Base-by-base conservation (phyloP, 352 stramenopile species). In the Pythium aristosporum region DNA sequence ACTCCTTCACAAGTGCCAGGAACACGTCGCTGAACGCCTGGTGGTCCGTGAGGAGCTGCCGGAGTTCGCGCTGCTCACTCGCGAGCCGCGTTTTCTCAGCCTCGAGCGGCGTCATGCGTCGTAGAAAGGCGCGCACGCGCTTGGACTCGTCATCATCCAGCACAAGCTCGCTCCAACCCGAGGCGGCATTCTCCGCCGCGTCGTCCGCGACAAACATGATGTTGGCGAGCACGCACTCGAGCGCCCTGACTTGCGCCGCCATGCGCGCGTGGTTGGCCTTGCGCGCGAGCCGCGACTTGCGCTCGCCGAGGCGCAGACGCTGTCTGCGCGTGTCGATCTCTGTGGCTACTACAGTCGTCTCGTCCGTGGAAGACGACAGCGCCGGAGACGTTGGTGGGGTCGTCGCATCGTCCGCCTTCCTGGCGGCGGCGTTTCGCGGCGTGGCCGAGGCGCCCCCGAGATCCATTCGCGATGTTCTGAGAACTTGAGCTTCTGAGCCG, bases 191-290 rank as follows among this genome's bases (percentile, higher is more conserved):
- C n/a, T n/a, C n/a, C 6, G 16, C 48, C 2, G 4, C 5, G 21
- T 36, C 25, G 3, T 54, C 25, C 7, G 9, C 41, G 11, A 56
- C 30, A 21, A 56, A 56, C 49, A 56, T 56, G 18, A 43, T 16
- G 20, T 56, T 56, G 5, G 49, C 49, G 23, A 56, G 23, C 8
- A 43, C 49, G 12, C 49, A 56, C 30, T 59, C 52, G 52, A 59
- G 39, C 12, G 52, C 36, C 52, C 34, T 18, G 36, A 59, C 34
- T 23, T 59, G 52, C 10, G 28, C 39, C 13, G 13, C 39, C 52
- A 59, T 47, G 34, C n/a, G 36, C 52, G 32, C 52, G 12, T 20
- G 34, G 18, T 48, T 59, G n/a, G 34, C 15, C 37, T n/a, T 32
- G 16, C 52, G 32, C 36, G 28, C 25, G 3, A 41, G 15, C 5